phyloP scores from a whole-genome alignment of 495 filamentous ascomycete genomes.

The Xylaria longipes region DNA sequence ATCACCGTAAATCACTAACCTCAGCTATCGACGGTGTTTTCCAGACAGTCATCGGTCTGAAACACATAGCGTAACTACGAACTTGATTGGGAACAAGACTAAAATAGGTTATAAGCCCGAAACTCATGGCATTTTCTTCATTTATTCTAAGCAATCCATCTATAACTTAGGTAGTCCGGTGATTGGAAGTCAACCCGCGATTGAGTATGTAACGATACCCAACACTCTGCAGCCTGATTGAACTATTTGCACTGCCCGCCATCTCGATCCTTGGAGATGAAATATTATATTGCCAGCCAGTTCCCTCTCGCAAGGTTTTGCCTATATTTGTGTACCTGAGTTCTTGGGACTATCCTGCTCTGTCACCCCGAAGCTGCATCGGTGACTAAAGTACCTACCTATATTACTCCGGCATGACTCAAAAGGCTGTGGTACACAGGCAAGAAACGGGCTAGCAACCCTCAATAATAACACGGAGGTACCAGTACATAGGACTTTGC shows the following conservation, averaged over 20 bases:
- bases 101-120: neutral
- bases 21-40: neutral
- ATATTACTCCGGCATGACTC: neutral
- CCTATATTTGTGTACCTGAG: neutral
- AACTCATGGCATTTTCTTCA: neutral
- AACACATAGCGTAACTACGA: neutral
- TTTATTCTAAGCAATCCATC: neutral
- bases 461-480: neutral
- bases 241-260: neutral
- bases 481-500: neutral
- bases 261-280: neutral
- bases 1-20: neutral
- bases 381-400: neutral
- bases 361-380: neutral
- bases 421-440: neutral
- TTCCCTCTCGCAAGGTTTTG: neutral
- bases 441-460: neutral
- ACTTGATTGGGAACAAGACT: neutral
- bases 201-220: too few species aligned
- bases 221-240: neutral
- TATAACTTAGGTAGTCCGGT: too few species aligned
- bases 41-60: neutral
- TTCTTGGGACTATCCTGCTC: neutral
- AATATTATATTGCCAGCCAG: conserved; percentile 2
- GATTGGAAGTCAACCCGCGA: too few species aligned